Evolutionary conservation across 768 basidiomycete species (phyloP).

Genomic region (Podaxis carcinomalis): DNA sequence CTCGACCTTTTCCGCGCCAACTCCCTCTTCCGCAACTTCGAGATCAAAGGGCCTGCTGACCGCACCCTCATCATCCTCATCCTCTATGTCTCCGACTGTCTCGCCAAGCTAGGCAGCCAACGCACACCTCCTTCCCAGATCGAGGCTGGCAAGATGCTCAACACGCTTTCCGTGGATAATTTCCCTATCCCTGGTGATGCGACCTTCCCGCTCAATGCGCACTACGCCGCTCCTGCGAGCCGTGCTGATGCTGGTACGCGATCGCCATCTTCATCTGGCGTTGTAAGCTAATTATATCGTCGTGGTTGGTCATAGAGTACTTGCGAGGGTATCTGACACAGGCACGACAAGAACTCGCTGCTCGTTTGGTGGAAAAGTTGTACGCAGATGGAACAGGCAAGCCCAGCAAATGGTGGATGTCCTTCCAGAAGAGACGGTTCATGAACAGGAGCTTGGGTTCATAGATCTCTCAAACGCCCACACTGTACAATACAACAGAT

Average conservation of each 20-base stretch:
- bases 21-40: constrained; percentile 98
- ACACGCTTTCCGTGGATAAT: constrained; percentile 89
- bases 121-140: constrained; percentile 69
- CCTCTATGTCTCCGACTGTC: constrained; percentile 96
- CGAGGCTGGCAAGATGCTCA: constrained; percentile 83
- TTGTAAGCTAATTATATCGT: constrained; percentile 1
- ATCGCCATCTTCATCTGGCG: neutral
- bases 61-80: constrained; percentile 95
- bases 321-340: constrained; percentile 90
- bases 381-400: constrained; percentile 93
- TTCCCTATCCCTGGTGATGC: constrained; percentile 96
- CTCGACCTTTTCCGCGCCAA: constrained; percentile 97
- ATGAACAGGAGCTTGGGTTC: constrained; percentile 87
- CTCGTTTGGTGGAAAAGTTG: constrained; percentile 79
- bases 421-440: constrained; percentile 96
- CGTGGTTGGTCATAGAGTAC: constrained; percentile 50
- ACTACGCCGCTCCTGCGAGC: constrained; percentile 78
- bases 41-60: constrained; percentile 98
- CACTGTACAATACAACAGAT: constrained; percentile 4
- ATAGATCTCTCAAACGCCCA: constrained; percentile 23
- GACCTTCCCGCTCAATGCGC: constrained; percentile 87
- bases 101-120: constrained; percentile 78
- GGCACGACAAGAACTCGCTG: constrained; percentile 87
- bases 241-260: constrained; percentile 74
- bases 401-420: constrained; percentile 99